Conservation (phyloP, 768 basidiomycete genomes). For the Hortiboletus campestris region DNA sequence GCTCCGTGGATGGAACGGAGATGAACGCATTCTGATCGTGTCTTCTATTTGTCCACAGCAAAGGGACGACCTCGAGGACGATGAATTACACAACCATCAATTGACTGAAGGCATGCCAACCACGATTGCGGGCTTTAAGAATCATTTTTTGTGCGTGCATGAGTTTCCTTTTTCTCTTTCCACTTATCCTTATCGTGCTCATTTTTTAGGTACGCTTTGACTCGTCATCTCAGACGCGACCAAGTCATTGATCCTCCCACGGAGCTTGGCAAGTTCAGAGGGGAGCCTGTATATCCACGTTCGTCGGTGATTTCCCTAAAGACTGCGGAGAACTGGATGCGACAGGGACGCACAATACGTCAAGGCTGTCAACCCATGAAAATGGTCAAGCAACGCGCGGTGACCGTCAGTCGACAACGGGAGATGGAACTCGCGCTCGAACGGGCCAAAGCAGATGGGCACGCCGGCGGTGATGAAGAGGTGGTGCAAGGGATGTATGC, state of each 20-base stretch:
- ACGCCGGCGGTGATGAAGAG: constrained; percentile 45
- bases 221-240: constrained; percentile 83
- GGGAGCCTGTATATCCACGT: constrained; percentile 88
- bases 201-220: constrained; percentile 67
- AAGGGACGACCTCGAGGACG: constrained; percentile 91
- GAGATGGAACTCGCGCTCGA: constrained; percentile 60
- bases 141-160: constrained; percentile 74
- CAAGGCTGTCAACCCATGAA: constrained; percentile 84
- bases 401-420: constrained; percentile 74
- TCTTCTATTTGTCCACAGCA: constrained; percentile 47
- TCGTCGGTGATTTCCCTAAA: constrained; percentile 82
- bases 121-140: constrained; percentile 88
- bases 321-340: constrained; percentile 94
- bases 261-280: constrained; percentile 90
- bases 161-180: neutral
- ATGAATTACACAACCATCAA: constrained; percentile 75
- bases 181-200: constrained; percentile 6
- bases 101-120: constrained; percentile 92
- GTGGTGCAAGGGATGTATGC: constrained; percentile 88
- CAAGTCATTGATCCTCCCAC: constrained; percentile 79
- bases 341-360: constrained; percentile 72
- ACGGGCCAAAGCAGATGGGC: constrained; percentile 38
- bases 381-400: constrained; percentile 80
- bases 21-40: constrained; percentile 13
- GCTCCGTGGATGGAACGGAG: constrained; percentile 19